phyloP scores from a whole-genome alignment of 176 grass and related monocot genomes.

The Zoysia japonica region DNA sequence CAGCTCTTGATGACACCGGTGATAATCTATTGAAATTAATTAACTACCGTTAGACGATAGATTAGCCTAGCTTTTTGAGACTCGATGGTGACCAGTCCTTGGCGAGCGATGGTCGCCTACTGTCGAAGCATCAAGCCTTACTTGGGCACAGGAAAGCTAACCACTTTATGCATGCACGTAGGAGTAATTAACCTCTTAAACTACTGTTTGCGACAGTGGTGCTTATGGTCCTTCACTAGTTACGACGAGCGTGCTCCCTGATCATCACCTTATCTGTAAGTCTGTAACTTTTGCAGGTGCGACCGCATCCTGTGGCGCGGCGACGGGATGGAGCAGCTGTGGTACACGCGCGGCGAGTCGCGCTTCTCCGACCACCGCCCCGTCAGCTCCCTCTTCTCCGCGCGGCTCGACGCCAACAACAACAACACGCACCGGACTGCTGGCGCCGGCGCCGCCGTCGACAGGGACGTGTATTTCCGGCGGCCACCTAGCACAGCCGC shows the following conservation, averaged over 20 bases:
- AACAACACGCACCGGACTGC: too few species aligned
- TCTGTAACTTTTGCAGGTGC: slow-evolving; percentile 48
- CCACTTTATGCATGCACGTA: slow-evolving; percentile 18
- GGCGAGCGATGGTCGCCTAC: neutral
- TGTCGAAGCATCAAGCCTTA: neutral
- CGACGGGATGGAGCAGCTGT: slow-evolving; percentile 62
- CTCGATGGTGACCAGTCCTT: slow-evolving; percentile 40
- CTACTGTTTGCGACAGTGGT: neutral
- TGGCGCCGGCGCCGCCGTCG: too few species aligned
- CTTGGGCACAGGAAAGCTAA: neutral
- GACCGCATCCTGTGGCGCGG: slow-evolving; percentile 94
- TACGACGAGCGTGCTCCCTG: neutral
- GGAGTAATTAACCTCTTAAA: too few species aligned
- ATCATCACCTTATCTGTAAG: neutral
- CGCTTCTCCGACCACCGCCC: slow-evolving; percentile 93
- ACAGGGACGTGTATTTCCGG: neutral
- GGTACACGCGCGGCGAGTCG: slow-evolving; percentile 79
- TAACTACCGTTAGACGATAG: neutral
- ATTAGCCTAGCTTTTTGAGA: neutral
- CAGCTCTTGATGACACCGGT: neutral
- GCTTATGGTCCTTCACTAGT: neutral
- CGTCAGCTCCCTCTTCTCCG: slow-evolving; percentile 69
- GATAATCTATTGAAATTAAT: neutral
- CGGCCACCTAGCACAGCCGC: neutral
- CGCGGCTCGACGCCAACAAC: slow-evolving; percentile 26